Evolutionary conservation across 139 green algal genomes (phyloP).

Genomic region (Pleodorina starrii): DNA sequence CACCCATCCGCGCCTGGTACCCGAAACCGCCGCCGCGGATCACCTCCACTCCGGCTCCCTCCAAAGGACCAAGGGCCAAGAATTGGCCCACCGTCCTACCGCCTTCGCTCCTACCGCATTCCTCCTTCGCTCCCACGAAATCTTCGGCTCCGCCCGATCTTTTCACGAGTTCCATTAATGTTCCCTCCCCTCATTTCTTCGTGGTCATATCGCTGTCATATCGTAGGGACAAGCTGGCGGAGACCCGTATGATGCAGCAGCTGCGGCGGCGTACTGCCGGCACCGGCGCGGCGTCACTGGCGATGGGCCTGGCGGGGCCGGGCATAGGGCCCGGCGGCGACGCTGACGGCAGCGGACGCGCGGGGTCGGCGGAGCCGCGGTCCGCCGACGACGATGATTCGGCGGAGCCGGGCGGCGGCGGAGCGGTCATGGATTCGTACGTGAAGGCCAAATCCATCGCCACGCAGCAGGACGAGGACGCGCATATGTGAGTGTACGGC

Average conservation of each 20-base stretch:
- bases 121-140: no score
- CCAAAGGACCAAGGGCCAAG: no score
- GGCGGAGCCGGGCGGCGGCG: not conserved
- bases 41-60: no score
- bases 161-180: no score
- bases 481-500: conserved; percentile 46
- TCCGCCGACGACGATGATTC: not conserved
- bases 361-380: not conserved
- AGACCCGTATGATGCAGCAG: conserved; percentile 46
- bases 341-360: not conserved
- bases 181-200: not conserved
- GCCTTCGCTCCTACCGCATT: no score
- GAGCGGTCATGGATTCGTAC: conserved; percentile 28
- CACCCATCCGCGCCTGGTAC: not conserved
- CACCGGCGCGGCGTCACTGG: conserved; percentile 9
- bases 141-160: no score
- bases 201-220: not conserved
- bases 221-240: conserved; percentile 23
- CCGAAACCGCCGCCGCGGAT: no score
- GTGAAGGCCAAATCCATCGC: conserved; percentile 46
- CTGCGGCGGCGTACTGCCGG: conserved; percentile 13
- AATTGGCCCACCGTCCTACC: no score
- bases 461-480: conserved; percentile 26
- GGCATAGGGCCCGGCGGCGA: conserved; percentile 12
- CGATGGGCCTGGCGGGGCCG: not conserved